A percentile compares a stretch with the other conserved stretches of the same genome.
phyloP scores from a whole-genome alignment of 1,139 yeast species.

The Scheffersomyces cryptocercus region DNA sequence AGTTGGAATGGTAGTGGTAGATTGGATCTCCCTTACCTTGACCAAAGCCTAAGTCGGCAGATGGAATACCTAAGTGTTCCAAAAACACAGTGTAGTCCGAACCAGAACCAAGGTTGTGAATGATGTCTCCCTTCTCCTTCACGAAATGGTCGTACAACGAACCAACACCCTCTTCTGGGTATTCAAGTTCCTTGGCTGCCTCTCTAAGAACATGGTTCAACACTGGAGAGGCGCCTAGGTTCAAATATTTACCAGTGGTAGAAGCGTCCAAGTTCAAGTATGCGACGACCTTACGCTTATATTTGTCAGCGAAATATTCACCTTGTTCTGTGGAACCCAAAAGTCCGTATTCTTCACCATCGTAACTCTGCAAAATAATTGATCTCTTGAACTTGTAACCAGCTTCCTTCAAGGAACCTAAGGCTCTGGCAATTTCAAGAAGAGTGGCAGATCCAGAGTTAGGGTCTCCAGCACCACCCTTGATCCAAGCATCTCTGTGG shows the following conservation, averaged over 20 bases:
- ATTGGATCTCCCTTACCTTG: constrained; percentile 42
- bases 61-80: constrained; percentile 49
- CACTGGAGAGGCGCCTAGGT: constrained; percentile 41
- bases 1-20: constrained; percentile 59
- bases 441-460: constrained; percentile 47
- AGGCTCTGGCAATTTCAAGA: constrained; percentile 47
- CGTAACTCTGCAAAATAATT: constrained; percentile 43
- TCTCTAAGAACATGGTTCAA: constrained; percentile 33
- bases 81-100: constrained; percentile 50
- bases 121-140: constrained; percentile 32
- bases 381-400: constrained; percentile 45
- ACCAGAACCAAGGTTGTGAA: constrained; percentile 44
- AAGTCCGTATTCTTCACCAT: constrained; percentile 51
- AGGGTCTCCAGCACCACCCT: constrained; percentile 54
- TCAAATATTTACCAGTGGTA: constrained; percentile 35
- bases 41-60: constrained; percentile 40
- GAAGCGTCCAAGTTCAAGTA: constrained; percentile 46
- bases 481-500: constrained; percentile 57
- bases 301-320: constrained; percentile 37
- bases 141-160: constrained; percentile 63
- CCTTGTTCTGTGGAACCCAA: constrained; percentile 51
- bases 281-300: constrained; percentile 43
- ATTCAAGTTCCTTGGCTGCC: constrained; percentile 34
- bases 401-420: constrained; percentile 43
- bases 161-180: constrained; percentile 48